Conservation (phyloP, 768 basidiomycete species). For the Suillus subaureus region DNA sequence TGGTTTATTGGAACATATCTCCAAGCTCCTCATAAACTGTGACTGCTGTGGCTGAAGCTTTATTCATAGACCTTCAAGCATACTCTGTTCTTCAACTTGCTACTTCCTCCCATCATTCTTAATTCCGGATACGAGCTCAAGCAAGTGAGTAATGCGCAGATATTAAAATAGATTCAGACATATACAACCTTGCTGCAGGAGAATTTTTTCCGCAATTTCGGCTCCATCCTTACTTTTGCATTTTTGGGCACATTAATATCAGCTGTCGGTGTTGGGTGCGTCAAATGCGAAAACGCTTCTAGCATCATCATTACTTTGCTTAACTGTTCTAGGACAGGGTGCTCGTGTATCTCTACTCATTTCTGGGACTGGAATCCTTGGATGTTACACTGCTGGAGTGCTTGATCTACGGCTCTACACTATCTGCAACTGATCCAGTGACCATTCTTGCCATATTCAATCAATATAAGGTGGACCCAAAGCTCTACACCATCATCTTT, state of each 20-base stretch:
- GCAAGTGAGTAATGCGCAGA: conserved; percentile 56
- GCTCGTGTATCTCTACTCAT: conserved; percentile 92
- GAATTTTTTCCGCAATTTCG: conserved; percentile 98
- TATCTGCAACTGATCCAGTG: conserved; percentile 97
- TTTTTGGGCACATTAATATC: conserved; percentile 97
- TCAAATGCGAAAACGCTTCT: conserved; percentile 3
- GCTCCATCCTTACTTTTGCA: conserved; percentile 91
- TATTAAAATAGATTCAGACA: neutral
- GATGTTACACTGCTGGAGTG: conserved; percentile 89
- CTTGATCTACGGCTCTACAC: conserved; percentile 92
- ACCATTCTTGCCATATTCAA: conserved; percentile 99
- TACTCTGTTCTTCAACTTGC: conserved; percentile 95
- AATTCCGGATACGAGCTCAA: conserved; percentile 98
- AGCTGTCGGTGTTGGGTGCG: conserved; percentile 94
- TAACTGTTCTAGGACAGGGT: conserved; percentile 67
- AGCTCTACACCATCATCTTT: conserved; percentile 96
- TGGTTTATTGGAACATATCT: neutral
- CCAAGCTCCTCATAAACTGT: neutral
- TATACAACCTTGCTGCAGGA: conserved; percentile 52
- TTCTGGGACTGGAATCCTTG: conserved; percentile 88
- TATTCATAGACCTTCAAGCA: conserved; percentile 84
- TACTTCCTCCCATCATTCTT: conserved; percentile 97
- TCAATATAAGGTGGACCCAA: conserved; percentile 97
- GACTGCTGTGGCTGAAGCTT: conserved; percentile 3
- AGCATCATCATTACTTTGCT: conserved; percentile 27